Conservation (phyloP, 1,139 yeast species). For the Debaryomyces sp. region DNA sequence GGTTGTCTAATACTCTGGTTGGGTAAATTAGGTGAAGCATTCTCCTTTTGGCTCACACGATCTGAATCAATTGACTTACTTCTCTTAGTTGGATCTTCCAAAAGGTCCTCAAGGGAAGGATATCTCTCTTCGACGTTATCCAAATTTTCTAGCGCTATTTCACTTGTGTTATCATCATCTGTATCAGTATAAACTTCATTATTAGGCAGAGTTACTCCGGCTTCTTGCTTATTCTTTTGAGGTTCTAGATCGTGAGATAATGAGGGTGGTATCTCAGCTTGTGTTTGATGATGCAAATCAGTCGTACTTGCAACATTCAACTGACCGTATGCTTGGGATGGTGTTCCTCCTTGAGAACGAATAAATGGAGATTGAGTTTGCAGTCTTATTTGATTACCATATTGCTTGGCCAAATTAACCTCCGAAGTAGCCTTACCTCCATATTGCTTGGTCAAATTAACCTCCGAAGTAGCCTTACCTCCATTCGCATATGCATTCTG, state of each 20-base stretch:
- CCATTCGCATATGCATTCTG: constrained; percentile 20
- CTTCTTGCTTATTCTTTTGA: constrained; percentile 2
- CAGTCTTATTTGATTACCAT: constrained; percentile 5
- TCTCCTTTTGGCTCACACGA: background rate
- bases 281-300: constrained; percentile 10
- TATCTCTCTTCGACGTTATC: constrained; percentile 48
- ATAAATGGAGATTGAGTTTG: constrained; percentile 5
- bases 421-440: too few relatives aligned
- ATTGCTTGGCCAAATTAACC: constrained; percentile 3
- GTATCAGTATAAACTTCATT: background rate
- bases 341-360: background rate
- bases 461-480: constrained; percentile 12
- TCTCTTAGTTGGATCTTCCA: constrained; percentile 17
- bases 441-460: too few relatives aligned
- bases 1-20: background rate
- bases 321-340: background rate
- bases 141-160: constrained; percentile 34
- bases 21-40: background rate
- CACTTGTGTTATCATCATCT: background rate
- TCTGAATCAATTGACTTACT: background rate
- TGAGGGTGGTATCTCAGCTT: background rate
- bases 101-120: constrained; percentile 44
- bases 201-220: background rate
- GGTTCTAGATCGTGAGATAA: constrained; percentile 2
- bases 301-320: constrained; percentile 3